phyloP scores from a whole-genome alignment of 2,329 filamentous ascomycete genomes.

The Thelonectria discophora region DNA sequence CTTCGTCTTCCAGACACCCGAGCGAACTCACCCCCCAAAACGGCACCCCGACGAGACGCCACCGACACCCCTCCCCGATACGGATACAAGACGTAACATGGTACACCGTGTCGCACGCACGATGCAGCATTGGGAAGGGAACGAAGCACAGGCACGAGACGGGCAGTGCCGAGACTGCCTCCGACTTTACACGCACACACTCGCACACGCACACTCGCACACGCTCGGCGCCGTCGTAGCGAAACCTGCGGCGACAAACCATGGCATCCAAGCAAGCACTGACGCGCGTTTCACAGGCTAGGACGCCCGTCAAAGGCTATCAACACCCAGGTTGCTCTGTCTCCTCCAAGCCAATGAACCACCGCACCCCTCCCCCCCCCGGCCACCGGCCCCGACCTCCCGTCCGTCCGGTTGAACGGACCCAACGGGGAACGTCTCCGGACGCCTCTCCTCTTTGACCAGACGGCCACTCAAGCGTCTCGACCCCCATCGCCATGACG shows the following conservation, averaged over 20 bases:
- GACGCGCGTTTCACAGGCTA: conserved; percentile 7
- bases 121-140: neutral
- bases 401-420: conserved; percentile 32
- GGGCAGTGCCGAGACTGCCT: neutral
- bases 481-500: neutral
- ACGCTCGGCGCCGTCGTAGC: neutral
- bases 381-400: conserved; percentile 31
- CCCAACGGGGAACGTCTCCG: conserved; percentile 37
- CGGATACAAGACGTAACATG: too few relatives aligned
- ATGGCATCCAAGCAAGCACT: neutral
- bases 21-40: too few relatives aligned
- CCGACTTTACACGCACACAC: neutral
- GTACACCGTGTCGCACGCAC: conserved; percentile 1
- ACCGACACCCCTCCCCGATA: too few relatives aligned
- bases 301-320: conserved; percentile 1
- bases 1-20: conserved; percentile 20
- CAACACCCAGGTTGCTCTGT: neutral
- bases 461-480: neutral
- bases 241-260: neutral
- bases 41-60: too few relatives aligned
- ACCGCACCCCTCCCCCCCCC: conserved; percentile 25
- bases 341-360: neutral
- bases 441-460: neutral
- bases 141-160: neutral
- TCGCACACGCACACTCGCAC: neutral